A percentile compares a stretch with the other conserved stretches of the same genome.
Evolutionary conservation across 2,329 filamentous ascomycete species (phyloP).

Genomic region (Bertia moriformis): DNA sequence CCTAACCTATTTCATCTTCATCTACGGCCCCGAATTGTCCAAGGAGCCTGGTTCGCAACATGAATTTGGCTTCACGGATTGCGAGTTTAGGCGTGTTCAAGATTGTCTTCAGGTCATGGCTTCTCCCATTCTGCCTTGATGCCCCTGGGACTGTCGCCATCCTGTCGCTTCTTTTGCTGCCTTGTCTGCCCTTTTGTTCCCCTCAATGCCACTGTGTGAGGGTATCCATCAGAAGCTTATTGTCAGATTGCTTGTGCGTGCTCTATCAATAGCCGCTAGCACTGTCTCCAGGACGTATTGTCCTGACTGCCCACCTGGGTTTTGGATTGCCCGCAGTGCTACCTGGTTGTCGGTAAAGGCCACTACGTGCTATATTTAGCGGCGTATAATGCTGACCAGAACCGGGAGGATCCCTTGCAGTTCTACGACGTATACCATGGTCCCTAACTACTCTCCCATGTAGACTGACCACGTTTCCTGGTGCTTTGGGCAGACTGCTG

Average conservation of each 20-base stretch:
- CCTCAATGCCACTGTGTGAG: constrained; percentile 6
- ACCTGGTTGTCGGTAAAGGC: constrained; percentile 9
- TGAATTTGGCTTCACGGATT: neutral
- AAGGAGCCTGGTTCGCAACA: neutral
- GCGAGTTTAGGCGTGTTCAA: neutral
- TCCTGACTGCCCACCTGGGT: constrained; percentile 4
- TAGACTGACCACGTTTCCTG: neutral
- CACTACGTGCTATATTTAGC: constrained; percentile 1
- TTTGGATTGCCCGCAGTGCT: constrained; percentile 5
- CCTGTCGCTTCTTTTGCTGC: constrained; percentile 6
- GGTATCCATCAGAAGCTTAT: constrained; percentile 6
- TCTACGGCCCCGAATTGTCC: no score
- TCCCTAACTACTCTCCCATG: constrained; percentile 4
- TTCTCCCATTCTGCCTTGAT: neutral
- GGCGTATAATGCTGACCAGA: neutral
- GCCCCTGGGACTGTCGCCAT: constrained; percentile 1
- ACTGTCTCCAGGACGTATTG: constrained; percentile 1
- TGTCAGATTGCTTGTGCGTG: constrained; percentile 1
- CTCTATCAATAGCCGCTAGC: constrained; percentile 1
- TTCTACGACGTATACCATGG: constrained; percentile 8
- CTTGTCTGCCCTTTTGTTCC: constrained; percentile 6
- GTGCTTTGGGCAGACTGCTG: constrained; percentile 1
- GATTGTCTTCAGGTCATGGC: neutral
- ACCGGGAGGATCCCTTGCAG: constrained; percentile 6
- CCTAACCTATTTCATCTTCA: no score